A percentile compares a stretch with the other conserved stretches of the same genome.
Conservation (phyloP, 2,329 filamentous ascomycete species). For the Aspergillus puulaauensis region DNA sequence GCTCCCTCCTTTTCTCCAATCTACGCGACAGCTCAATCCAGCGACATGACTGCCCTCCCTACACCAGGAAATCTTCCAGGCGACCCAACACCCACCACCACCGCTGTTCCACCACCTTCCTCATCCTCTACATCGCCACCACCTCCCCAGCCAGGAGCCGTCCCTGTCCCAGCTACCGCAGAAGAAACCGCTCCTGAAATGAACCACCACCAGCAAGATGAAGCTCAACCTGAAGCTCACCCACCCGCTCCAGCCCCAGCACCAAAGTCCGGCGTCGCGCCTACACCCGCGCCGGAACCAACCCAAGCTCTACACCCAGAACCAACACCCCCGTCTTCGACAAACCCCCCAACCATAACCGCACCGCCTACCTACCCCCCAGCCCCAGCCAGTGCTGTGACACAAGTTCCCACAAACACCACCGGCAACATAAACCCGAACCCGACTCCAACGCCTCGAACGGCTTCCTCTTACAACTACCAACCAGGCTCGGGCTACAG, state of each 20-base stretch:
- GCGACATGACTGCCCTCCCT: conserved; percentile 11
- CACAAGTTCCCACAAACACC: neutral
- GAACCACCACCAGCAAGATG: neutral
- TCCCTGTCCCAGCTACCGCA: conserved; percentile 15
- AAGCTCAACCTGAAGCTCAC: conserved; percentile 8
- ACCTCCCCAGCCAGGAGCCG: conserved; percentile 40
- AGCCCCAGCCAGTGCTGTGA: neutral
- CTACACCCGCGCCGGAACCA: neutral
- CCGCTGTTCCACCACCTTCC: conserved; percentile 27
- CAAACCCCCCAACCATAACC: neutral
- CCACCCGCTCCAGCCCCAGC: conserved; percentile 17
- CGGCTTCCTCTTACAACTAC: neutral
- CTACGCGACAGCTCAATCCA: conserved; percentile 23
- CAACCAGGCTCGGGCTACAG: neutral
- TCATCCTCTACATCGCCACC: conserved; percentile 35
- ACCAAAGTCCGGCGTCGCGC: neutral
- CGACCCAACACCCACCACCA: conserved; percentile 15
- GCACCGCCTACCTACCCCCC: conserved; percentile 23
- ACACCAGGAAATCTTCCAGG: conserved; percentile 11
- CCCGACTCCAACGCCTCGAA: neutral
- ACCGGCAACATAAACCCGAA: neutral
- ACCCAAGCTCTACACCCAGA: conserved; percentile 36
- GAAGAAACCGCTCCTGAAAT: neutral
- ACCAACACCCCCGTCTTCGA: conserved; percentile 5
- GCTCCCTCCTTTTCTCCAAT: conserved; percentile 36